Evolutionary conservation across 352 stramenopile genomes (phyloP).

Genomic region (Pythium aristosporum): DNA sequence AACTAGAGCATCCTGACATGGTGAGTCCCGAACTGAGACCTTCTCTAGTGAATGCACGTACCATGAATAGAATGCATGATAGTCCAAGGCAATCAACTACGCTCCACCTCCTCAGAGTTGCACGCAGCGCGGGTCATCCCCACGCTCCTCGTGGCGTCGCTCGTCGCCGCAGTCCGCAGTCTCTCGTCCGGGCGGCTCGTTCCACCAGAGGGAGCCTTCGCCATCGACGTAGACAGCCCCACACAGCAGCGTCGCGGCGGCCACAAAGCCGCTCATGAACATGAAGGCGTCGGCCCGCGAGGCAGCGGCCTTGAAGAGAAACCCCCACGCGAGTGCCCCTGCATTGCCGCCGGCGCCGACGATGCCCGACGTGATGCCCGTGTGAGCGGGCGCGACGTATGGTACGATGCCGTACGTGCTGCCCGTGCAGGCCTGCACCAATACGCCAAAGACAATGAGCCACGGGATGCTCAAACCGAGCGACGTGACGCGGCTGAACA

Average conservation of each 20-base stretch:
- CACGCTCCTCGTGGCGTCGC: not conserved
- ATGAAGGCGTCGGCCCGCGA: conserved; percentile 34
- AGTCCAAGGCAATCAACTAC: no score
- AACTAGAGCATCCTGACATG: conserved; percentile 7
- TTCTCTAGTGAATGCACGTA: no score
- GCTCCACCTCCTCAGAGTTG: not conserved
- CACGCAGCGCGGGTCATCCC: no score
- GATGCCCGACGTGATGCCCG: conserved; percentile 45
- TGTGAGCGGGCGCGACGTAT: conserved; percentile 44
- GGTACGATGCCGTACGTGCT: conserved; percentile 61
- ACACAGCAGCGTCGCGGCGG: conserved; percentile 16
- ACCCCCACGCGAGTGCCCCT: conserved; percentile 42
- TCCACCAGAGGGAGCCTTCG: conserved; percentile 17
- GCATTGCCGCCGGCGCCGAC: conserved; percentile 56
- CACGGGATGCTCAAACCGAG: conserved; percentile 53
- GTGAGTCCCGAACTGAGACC: not conserved
- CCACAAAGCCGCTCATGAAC: conserved; percentile 45
- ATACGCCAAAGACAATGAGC: conserved; percentile 89
- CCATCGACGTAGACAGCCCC: conserved; percentile 11
- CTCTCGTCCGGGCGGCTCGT: not conserved
- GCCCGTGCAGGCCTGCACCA: conserved; percentile 75
- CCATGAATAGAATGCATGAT: no score
- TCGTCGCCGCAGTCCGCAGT: not conserved
- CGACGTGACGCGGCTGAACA: conserved; percentile 52
- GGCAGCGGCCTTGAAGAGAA: conserved; percentile 46